A percentile compares a stretch with the other conserved stretches of the same genome.
These are phyloP conservation scores for Xylariaceae sp. DNA, from an alignment of 2,329 filamentous ascomycete species.

Conservation along the genomic window DNA sequence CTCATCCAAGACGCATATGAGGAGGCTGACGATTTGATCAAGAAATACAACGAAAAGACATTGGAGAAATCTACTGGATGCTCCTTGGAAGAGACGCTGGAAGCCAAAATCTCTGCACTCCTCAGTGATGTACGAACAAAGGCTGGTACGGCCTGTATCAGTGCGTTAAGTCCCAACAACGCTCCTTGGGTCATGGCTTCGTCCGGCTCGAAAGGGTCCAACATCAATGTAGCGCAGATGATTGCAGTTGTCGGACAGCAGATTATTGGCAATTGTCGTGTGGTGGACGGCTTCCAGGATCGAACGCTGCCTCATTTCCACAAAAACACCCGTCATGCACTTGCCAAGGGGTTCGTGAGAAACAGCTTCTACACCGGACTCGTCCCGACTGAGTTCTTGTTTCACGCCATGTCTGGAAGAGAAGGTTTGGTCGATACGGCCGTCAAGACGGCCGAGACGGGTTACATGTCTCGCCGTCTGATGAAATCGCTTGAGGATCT, in stretches of 20 bases:
- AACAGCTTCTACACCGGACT: conserved; percentile 97
- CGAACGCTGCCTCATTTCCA: conserved; percentile 92
- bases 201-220: conserved; percentile 93
- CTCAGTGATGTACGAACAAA: conserved; percentile 88
- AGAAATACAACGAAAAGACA: conserved; percentile 74
- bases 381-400: conserved; percentile 88
- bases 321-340: conserved; percentile 87
- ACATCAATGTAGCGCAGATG: conserved; percentile 99
- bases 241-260: conserved; percentile 96
- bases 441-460: conserved; percentile 97
- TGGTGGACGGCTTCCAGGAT: conserved; percentile 94
- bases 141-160: conserved; percentile 87
- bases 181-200: conserved; percentile 95
- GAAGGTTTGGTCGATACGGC: conserved; percentile 98
- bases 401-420: conserved; percentile 97
- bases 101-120: conserved; percentile 86
- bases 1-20: conserved; percentile 77
- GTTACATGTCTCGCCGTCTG: conserved; percentile 95
- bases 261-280: conserved; percentile 91
- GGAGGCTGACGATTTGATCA: conserved; percentile 80
- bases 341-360: conserved; percentile 91
- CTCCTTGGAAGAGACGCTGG: conserved; percentile 86
- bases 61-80: conserved; percentile 85
- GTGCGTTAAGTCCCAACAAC: conserved; percentile 86
- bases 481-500: conserved; percentile 98